Percentiles rank a stretch among this genome's conserved stretches.
Conservation (phyloP, 2,329 filamentous ascomycete species). For the Lachnellula hyalina region DNA sequence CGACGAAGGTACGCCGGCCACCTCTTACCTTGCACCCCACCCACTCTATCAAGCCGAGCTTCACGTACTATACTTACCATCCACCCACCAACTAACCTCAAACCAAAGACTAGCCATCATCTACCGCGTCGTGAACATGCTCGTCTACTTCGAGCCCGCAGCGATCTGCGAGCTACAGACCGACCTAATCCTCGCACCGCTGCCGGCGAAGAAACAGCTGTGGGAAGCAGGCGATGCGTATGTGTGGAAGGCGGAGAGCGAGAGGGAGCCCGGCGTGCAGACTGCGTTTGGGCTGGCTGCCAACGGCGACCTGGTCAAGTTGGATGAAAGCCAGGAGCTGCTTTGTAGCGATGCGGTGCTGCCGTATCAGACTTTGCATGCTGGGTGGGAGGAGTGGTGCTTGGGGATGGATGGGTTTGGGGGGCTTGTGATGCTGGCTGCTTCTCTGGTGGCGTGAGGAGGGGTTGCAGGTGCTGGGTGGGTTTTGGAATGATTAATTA, state of each 20-base stretch:
- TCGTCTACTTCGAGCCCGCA: conserved; percentile 39
- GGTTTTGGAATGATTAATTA: no score
- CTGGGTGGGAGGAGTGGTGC: conserved; percentile 41
- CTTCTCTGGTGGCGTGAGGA: conserved; percentile 27
- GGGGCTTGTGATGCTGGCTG: conserved; percentile 41
- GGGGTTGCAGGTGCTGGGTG: background rate
- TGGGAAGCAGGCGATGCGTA: conserved; percentile 38
- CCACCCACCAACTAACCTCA: conserved; percentile 10
- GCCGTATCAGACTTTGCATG: conserved; percentile 14
- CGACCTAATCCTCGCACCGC: conserved; percentile 37
- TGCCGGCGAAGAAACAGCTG: conserved; percentile 38
- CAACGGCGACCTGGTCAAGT: conserved; percentile 32
- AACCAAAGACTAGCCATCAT: conserved; percentile 34
- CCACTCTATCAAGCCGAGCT: conserved; percentile 1
- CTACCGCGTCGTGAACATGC: conserved; percentile 37
- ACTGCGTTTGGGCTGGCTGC: conserved; percentile 29
- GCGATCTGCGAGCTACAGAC: conserved; percentile 32
- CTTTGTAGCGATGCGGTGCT: conserved; percentile 24
- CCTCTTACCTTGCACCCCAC: background rate
- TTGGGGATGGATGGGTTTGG: conserved; percentile 41
- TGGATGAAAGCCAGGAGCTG: conserved; percentile 23
- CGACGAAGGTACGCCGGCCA: conserved; percentile 29
- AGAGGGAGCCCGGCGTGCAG: conserved; percentile 21
- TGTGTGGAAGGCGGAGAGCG: conserved; percentile 33
- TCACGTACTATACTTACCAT: background rate